Conservation (phyloP, 805 yeast species). For the Metschnikowia kunwiensis region DNA sequence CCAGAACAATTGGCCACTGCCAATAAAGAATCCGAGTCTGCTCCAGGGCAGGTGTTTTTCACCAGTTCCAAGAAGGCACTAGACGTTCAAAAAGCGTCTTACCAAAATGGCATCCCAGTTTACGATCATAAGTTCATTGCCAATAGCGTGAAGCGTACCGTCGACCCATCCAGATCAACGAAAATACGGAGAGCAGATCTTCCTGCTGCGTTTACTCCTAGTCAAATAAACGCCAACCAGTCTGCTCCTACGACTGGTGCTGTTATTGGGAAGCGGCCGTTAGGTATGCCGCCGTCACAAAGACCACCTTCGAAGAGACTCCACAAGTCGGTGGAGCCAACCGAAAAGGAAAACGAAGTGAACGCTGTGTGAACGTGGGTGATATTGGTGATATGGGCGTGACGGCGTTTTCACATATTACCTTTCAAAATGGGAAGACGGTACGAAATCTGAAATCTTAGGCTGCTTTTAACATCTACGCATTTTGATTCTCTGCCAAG, state of each 20-base stretch:
- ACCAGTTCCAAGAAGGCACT: conserved; percentile 20
- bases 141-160: conserved; percentile 47
- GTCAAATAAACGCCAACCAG: conserved; percentile 12
- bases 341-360: conserved; percentile 10
- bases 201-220: conserved; percentile 21
- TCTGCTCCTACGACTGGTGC: too few species aligned
- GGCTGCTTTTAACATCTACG: too few species aligned
- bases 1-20: neutral
- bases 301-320: conserved; percentile 25
- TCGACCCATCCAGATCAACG: conserved; percentile 66
- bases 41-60: conserved; percentile 19
- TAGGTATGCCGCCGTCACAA: conserved; percentile 35
- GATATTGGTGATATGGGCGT: too few species aligned
- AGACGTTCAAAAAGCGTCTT: conserved; percentile 17
- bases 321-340: conserved; percentile 15
- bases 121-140: conserved; percentile 50
- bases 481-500: too few species aligned
- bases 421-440: too few species aligned
- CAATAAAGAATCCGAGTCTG: conserved; percentile 1
- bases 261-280: conserved; percentile 24
- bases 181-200: conserved; percentile 48
- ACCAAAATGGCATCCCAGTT: conserved; percentile 49
- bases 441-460: too few species aligned
- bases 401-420: too few species aligned
- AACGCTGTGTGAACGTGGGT: conserved; percentile 1